Percentiles rank a stretch among this genome's conserved stretches.
Evolutionary conservation across 2,329 filamentous ascomycete species (phyloP).

Genomic region (Aspergillus transmontanensis): DNA sequence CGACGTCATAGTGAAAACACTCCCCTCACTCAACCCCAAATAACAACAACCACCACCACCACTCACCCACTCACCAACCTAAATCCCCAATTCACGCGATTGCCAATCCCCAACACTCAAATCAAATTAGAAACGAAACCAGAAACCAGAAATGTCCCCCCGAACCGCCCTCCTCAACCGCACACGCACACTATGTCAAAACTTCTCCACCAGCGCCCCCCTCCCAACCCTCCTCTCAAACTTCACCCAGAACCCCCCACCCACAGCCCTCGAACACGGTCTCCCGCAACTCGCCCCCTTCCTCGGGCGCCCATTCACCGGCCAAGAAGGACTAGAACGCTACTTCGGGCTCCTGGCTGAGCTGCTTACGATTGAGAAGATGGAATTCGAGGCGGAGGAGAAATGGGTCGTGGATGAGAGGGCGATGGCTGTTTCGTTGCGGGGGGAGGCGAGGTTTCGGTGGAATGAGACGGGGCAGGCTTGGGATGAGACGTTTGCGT

Average conservation of each 20-base stretch:
- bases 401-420: slow-evolving; percentile 42
- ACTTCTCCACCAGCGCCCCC: slow-evolving; percentile 31
- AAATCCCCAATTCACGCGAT: no score
- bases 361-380: slow-evolving; percentile 36
- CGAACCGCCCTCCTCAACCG: slow-evolving; percentile 26
- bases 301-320: slow-evolving; percentile 44
- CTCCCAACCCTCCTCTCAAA: slow-evolving; percentile 32
- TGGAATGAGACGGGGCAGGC: slow-evolving; percentile 37
- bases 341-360: slow-evolving; percentile 42
- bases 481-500: slow-evolving; percentile 47
- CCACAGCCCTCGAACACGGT: slow-evolving; percentile 43
- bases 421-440: slow-evolving; percentile 34
- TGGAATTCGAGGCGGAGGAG: slow-evolving; percentile 39
- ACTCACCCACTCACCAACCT: no score
- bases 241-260: slow-evolving; percentile 34
- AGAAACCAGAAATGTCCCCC: slow-evolving; percentile 15
- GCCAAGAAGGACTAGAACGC: slow-evolving; percentile 33
- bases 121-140: not conserved
- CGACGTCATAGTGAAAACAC: not conserved
- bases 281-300: slow-evolving; percentile 44
- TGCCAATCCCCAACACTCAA: not conserved
- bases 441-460: slow-evolving; percentile 37
- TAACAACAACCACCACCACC: not conserved
- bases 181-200: slow-evolving; percentile 32
- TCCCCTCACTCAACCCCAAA: not conserved